Percentiles rank a stretch among this genome's conserved stretches.
Conservation (phyloP, 306 rosid genomes). For the Lagenaria siceraria region DNA sequence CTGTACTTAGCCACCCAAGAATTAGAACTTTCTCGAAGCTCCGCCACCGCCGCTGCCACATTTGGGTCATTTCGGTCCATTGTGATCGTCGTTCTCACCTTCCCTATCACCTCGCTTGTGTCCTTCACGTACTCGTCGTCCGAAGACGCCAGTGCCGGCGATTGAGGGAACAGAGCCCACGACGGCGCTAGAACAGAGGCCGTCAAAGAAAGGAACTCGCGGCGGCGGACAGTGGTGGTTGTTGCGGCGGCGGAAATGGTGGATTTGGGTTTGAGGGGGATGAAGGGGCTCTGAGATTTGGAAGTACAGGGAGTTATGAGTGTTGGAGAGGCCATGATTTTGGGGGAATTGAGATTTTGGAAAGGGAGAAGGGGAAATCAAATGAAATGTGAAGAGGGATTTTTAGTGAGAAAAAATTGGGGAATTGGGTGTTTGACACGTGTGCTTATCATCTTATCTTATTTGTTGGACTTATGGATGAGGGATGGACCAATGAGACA, state of each 20-base stretch:
- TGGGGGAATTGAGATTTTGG: neutral
- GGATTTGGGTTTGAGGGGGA: conserved; percentile 38
- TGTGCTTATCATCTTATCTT: conserved; percentile 92
- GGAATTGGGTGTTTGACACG: conserved; percentile 55
- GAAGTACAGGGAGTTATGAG: conserved; percentile 67
- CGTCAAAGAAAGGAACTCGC: conserved; percentile 47
- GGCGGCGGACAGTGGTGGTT: conserved; percentile 34
- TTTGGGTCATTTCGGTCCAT: conserved; percentile 72
- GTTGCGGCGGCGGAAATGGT: conserved; percentile 1
- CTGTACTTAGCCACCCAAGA: conserved; percentile 93
- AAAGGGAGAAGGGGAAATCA: neutral
- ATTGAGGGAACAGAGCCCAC: conserved; percentile 24
- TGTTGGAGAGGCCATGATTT: conserved; percentile 65
- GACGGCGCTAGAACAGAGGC: conserved; percentile 22
- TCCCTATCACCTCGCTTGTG: conserved; percentile 58
- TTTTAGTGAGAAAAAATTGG: conserved; percentile 4
- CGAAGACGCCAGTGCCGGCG: conserved; percentile 34
- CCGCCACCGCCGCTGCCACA: conserved; percentile 65
- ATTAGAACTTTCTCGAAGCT: conserved; percentile 63
- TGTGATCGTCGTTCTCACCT: conserved; percentile 53
- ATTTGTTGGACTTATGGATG: neutral
- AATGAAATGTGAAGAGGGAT: neutral
- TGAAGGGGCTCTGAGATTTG: conserved; percentile 42
- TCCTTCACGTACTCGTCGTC: conserved; percentile 85
- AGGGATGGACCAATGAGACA: neutral